Evolutionary conservation across 2,329 filamentous ascomycete genomes (phyloP).

Genomic region (Fusarium nanum): DNA sequence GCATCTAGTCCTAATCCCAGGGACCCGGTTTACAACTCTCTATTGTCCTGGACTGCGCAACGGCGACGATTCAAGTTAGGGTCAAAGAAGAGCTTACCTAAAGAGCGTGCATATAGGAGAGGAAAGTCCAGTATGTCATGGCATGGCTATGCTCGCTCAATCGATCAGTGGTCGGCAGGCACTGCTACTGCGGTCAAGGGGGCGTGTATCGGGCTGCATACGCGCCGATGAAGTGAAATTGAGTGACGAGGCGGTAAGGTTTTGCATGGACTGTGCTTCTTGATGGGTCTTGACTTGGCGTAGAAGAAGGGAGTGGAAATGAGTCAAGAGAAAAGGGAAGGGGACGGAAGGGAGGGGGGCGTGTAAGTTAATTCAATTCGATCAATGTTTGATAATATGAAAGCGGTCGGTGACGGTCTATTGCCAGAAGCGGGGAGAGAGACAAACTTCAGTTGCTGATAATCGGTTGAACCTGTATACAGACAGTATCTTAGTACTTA

Average conservation of each 20-base stretch:
- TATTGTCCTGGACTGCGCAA: neutral
- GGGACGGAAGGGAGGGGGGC: slow-evolving; percentile 4
- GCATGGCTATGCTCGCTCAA: neutral
- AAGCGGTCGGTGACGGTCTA: neutral
- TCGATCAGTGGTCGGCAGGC: neutral
- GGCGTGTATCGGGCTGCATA: neutral
- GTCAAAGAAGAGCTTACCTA: slow-evolving; percentile 20
- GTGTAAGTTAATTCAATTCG: slow-evolving; percentile 4
- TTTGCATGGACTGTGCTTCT: slow-evolving; percentile 31
- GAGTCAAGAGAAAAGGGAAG: slow-evolving; percentile 17
- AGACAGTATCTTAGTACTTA: neutral
- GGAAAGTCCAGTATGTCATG: neutral
- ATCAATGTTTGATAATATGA: neutral
- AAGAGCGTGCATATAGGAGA: slow-evolving; percentile 16
- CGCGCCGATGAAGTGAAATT: slow-evolving; percentile 9
- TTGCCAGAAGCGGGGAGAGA: neutral
- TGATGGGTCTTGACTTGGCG: slow-evolving; percentile 3
- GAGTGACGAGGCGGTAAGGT: slow-evolving; percentile 33
- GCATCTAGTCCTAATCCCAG: slow-evolving; percentile 20
- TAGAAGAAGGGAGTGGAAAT: slow-evolving; percentile 23
- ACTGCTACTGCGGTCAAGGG: slow-evolving; percentile 3
- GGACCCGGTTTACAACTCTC: slow-evolving; percentile 29
- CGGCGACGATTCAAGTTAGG: slow-evolving; percentile 14
- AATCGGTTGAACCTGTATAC: neutral
- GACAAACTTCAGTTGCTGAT: neutral